Percentiles rank a stretch among this genome's conserved stretches.
Evolutionary conservation across 768 basidiomycete species (phyloP).

Genomic region (Lentinula guzmanii): DNA sequence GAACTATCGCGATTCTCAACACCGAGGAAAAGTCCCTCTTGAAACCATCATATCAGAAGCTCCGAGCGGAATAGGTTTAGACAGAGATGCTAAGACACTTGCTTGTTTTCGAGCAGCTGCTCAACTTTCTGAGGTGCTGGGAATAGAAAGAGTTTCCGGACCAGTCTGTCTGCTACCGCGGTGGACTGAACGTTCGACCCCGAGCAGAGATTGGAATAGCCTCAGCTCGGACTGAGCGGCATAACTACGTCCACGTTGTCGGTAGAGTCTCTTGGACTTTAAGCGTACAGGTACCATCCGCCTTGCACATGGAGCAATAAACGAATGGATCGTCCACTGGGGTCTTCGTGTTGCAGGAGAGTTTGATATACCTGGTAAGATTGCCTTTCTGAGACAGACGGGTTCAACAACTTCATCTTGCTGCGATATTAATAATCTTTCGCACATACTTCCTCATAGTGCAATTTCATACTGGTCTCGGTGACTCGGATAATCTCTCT

Average conservation of each 20-base stretch:
- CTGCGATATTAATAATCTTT: too few species aligned
- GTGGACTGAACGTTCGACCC: constrained; percentile 53
- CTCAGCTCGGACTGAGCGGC: constrained; percentile 13
- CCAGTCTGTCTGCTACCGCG: constrained; percentile 59
- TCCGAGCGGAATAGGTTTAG: constrained; percentile 37
- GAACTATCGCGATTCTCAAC: constrained; percentile 11
- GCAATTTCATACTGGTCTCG: constrained; percentile 81
- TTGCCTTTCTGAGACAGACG: neutral
- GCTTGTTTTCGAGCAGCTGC: constrained; percentile 52
- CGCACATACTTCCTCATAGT: constrained; percentile 32
- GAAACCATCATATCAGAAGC: constrained; percentile 68
- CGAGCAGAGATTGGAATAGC: constrained; percentile 16
- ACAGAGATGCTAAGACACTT: constrained; percentile 49
- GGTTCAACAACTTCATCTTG: too few species aligned
- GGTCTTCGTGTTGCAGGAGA: constrained; percentile 48
- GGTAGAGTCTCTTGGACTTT: constrained; percentile 25
- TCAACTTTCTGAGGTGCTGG: constrained; percentile 49
- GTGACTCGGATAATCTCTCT: constrained; percentile 66
- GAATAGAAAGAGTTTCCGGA: constrained; percentile 22
- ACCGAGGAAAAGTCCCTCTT: constrained; percentile 45
- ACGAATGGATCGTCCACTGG: constrained; percentile 59
- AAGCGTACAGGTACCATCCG: constrained; percentile 36
- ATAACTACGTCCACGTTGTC: neutral
- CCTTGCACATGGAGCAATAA: constrained; percentile 54
- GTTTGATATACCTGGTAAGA: constrained; percentile 54